A percentile compares a stretch with the other conserved stretches of the same genome.
These are phyloP conservation scores for Massarina eburnea DNA, from an alignment of 2,329 filamentous ascomycete species.

Conservation along the genomic window DNA sequence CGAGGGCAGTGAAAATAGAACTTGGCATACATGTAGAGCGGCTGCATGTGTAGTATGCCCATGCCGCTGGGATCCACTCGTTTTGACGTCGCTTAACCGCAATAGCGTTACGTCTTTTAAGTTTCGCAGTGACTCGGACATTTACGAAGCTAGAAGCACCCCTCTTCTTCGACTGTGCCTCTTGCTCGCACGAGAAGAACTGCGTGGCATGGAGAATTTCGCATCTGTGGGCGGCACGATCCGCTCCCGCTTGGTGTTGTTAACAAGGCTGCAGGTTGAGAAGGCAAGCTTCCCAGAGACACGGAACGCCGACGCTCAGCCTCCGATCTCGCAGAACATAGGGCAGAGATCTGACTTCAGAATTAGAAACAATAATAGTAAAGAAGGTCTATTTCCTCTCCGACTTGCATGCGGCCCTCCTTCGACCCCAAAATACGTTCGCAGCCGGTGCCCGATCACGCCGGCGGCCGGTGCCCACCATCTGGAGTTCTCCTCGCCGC, in stretches of 20 bases:
- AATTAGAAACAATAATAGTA: conserved; percentile 11
- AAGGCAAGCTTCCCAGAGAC: conserved; percentile 1
- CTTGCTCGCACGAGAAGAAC: conserved; percentile 4
- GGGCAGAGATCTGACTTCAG: neutral
- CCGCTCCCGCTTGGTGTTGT: conserved; percentile 7
- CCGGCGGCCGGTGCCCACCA: neutral
- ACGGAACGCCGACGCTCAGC: conserved; percentile 8
- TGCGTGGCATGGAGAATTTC: neutral
- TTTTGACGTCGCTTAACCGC: too few species aligned
- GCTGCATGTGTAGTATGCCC: conserved; percentile 17
- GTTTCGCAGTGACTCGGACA: neutral
- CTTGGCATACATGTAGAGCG: conserved; percentile 36
- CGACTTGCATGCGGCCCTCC: neutral
- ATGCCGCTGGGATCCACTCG: conserved; percentile 9
- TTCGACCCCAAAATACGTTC: neutral
- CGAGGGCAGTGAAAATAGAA: conserved; percentile 24
- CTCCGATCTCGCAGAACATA: conserved; percentile 1
- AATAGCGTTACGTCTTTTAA: too few species aligned
- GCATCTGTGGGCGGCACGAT: conserved; percentile 3
- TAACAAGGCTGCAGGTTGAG: conserved; percentile 2
- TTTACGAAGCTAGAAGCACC: neutral
- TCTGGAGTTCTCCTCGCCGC: too few species aligned
- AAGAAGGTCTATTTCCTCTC: neutral
- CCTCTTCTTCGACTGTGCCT: conserved; percentile 5
- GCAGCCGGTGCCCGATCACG: neutral